Evolutionary conservation across 169 alveolate species (phyloP), one percentile per base, ranked within the genome.

Genomic region (Plasmodium malariae): DNA sequence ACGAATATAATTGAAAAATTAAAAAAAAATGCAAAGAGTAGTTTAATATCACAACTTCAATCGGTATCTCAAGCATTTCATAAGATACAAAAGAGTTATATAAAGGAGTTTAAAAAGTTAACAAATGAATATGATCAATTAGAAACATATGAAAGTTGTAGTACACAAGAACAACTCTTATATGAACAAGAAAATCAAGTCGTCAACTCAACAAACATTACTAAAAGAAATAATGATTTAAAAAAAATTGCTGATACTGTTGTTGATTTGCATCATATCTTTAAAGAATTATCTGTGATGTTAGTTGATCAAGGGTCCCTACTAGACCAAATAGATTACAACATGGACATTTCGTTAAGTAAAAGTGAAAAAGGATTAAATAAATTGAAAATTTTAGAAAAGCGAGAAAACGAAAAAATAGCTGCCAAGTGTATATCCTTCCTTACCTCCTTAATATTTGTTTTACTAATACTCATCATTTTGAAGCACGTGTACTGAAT

Each of bases 271-370:
- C 92, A 93, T 63, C 88, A 92, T 70, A 74, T 95, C 32, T 95
- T 95, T 83, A 95, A 92, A 73, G 97, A 95, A 87, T 55, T 95
- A 80, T 87, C 95, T n/a, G 89, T 76, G 1, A 67, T 95, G 83
- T 92, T 95, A 24, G 89, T 92, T 69, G 97, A 95, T 49, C 97
- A 95, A 63, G 97, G 97, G 1, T 88, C 97, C 32, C 55, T 95
- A 63, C 49, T 95, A 37, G 97, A 95, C 68, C 94, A 95, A 87
- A 95, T 95, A 59, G 97, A 95, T 74, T 93, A 91, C 60, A 95
- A 93, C 89, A 88, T 95, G 40, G 96, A 92, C 2, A 49, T 73
- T 45, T 59, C 89, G 28, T 69, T 88, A 12, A 74, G 62, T 51
- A 78, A 88, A 60, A 57, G 88, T 49, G 91, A 83, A 70, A 60